Conservation (phyloP, 257 asterid genomes). For the Oldenlandia corymbosa region DNA sequence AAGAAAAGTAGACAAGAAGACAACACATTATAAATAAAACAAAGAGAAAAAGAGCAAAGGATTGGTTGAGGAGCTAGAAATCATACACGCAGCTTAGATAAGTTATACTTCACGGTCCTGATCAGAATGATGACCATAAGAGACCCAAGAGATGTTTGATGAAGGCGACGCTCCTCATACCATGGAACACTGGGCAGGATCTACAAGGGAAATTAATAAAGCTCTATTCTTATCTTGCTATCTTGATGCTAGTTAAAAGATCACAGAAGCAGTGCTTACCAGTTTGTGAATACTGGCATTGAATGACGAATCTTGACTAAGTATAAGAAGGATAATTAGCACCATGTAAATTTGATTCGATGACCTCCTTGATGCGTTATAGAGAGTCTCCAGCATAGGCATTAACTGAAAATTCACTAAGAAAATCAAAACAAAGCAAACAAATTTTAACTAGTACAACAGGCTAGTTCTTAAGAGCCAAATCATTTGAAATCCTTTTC, state of each 20-base stretch:
- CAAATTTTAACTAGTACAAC: not conserved
- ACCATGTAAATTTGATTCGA: slow-evolving; percentile 95
- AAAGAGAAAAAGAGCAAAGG: not conserved
- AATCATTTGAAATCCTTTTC: not conserved
- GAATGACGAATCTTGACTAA: slow-evolving; percentile 93
- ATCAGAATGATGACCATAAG: slow-evolving; percentile 79
- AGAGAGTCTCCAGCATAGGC: slow-evolving; percentile 93
- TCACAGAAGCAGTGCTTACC: slow-evolving; percentile 36
- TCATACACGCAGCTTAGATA: slow-evolving; percentile 64
- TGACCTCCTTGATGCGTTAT: slow-evolving; percentile 74
- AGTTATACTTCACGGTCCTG: slow-evolving; percentile 65
- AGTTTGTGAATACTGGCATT: slow-evolving; percentile 78
- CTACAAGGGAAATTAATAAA: slow-evolving; percentile 36
- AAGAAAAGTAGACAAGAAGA: not conserved
- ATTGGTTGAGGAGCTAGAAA: slow-evolving; percentile 10
- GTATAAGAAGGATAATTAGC: slow-evolving; percentile 76
- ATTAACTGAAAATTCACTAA: slow-evolving; percentile 54
- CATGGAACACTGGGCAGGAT: slow-evolving; percentile 67
- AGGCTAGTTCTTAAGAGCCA: not conserved
- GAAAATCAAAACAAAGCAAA: slow-evolving; percentile 21
- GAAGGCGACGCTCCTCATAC: slow-evolving; percentile 50
- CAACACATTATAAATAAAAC: not conserved
- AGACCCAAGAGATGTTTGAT: slow-evolving; percentile 57
- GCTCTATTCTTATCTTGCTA: slow-evolving; percentile 14
- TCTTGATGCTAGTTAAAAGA: slow-evolving; percentile 11